Base-by-base conservation (phyloP, 306 rosid genomes). In the Trifolium subterraneum region DNA sequence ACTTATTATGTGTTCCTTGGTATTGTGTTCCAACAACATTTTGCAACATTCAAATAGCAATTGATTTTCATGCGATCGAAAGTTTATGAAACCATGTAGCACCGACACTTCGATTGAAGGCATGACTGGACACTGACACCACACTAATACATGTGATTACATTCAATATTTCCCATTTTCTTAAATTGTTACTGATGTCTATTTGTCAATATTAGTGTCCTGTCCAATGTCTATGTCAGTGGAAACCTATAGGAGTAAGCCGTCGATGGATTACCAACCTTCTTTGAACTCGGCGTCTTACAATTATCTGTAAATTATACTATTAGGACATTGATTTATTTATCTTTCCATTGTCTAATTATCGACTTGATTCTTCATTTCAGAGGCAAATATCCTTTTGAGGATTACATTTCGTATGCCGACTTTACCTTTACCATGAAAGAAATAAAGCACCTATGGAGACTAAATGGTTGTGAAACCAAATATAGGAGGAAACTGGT, bases 371-470 rank as follows among this genome's bases (percentile, higher is more conserved):
- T 75, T 75, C 35, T 81, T 38, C 38, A 76, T 82, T 89, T 73
- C 92, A 90, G 98, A 85, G 87, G 88, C n/a, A 88, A 79, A 79
- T 94, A 84, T 74, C 98, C 98, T 67, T 94, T 94, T 41, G 93
- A 88, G 74, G 95, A 92, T 64, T 94, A 87, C 84, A 90, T 91
- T 71, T 84, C 95, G 23, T 91, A 94, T 83, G 76, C 97, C 52
- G 84, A 86, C 71, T 66, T 84, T 75, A 82, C 98, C 25, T 94
- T 94, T 81, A 94, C 96, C 22, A 55, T 94, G 87, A 94, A 85
- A 73, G 98, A 94, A 86, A 64, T 94, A 76, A 91, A 94, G 84
- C 97, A 90, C 84, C 76, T 91, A 51, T 94, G 98, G 98, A 94
- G 98, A 79, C 87, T 62, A 70, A 88, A 94, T 73, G 84, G 80